Evolutionary conservation across 2,329 filamentous ascomycete species (phyloP), one percentile per base, ranked within the genome.

Genomic region (Paecilomyces formosus): DNA sequence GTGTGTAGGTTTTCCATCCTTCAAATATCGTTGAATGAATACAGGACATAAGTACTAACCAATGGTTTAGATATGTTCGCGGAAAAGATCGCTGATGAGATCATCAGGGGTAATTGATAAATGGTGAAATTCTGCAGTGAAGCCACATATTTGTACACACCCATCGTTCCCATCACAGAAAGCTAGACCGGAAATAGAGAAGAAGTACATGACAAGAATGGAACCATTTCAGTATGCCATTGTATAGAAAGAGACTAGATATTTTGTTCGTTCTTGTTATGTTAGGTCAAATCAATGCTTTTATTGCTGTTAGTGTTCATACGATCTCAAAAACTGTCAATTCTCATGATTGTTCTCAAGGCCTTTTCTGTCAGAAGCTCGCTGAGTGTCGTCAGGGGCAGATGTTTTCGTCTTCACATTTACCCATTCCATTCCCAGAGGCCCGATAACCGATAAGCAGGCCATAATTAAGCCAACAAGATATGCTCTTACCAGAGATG

Each of bases 361-460:
- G 6, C 24, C 31, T 15, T 35, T 35, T 35, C 31, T 35, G 31
- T 35, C 8, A 3, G 11, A 11, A 35, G 31, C 3, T 12, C 4
- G 1, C 11, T 35, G 31, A 12, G 31, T 35, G 31, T 35, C 3
- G 9, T 9, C 31, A 11, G 13, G 31, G 11, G 4, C 3, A 12
- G 31, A 15, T 15, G 31, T 9, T 8, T 35, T 35, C 8, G 31
- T n/a, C 33, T 50, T 55, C n/a, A 55, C 54, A 45, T 26, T 55
- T 9, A 24, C 33, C 56, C 56, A 57, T 53, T 57, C 51, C 56
- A 57, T 54, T 12, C 31, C 51, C 6, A 54, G 33, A 28, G 56
- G 51, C 2, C 56, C 56, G 2, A 57, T 26, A 11, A 54, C 30
- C 3, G 56, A 39, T 3, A 57, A 39, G 31, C 56, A 57, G 51